phyloP scores from a whole-genome alignment of 257 asterid species.

The Thymus quinquecostatus region DNA sequence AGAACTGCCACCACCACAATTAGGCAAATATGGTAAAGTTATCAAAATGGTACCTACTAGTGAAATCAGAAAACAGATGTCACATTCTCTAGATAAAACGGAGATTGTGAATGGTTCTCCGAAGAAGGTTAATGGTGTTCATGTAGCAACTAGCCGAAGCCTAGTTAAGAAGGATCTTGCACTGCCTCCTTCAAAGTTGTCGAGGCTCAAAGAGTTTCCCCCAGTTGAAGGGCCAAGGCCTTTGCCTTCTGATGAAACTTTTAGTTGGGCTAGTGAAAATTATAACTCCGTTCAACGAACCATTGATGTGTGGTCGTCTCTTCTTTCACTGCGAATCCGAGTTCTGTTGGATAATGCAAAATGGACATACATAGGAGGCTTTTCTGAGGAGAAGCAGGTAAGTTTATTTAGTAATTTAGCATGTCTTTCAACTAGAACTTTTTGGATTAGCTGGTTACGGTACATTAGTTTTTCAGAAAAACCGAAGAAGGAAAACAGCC shows the following conservation, averaged over 20 bases:
- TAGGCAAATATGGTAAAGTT: constrained; percentile 53
- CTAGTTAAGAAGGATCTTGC: constrained; percentile 48
- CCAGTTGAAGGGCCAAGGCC: constrained; percentile 58
- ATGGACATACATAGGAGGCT: constrained; percentile 80
- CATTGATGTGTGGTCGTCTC: constrained; percentile 83
- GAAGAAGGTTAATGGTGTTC: constrained; percentile 43
- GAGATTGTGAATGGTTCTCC: constrained; percentile 44
- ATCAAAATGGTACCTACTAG: constrained; percentile 67
- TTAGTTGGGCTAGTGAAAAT: constrained; percentile 85
- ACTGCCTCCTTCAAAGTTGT: constrained; percentile 33
- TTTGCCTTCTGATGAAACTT: constrained; percentile 81
- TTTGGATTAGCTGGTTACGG: neutral
- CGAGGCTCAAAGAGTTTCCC: constrained; percentile 46
- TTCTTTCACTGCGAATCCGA: constrained; percentile 68
- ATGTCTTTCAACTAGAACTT: neutral
- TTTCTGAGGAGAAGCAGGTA: constrained; percentile 76
- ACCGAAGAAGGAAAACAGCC: constrained; percentile 69
- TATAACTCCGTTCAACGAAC: constrained; percentile 72
- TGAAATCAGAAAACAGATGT: constrained; percentile 43
- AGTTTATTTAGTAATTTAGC: neutral
- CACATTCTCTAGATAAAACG: constrained; percentile 15
- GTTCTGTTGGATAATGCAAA: constrained; percentile 72
- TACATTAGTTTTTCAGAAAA: constrained; percentile 39
- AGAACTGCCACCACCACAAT: constrained; percentile 43
- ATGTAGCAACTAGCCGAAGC: constrained; percentile 42